Evolutionary conservation across 768 basidiomycete species (phyloP), one percentile per base, ranked within the genome.

Genomic region (Boletus subcaerulescens): DNA sequence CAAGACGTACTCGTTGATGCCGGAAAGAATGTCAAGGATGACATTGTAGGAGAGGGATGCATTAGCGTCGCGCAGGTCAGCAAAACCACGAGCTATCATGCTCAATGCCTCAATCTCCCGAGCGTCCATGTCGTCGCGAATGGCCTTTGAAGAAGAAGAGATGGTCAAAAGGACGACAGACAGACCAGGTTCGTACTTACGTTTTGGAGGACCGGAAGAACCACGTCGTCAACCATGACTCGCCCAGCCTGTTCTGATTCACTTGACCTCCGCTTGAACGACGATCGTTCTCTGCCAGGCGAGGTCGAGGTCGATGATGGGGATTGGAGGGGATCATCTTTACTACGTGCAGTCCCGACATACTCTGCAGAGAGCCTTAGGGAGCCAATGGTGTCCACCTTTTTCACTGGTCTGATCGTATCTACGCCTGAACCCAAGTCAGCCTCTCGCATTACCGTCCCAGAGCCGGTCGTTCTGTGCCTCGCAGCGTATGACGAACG

Each of bases 351-450:
- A 58, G 78, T 90, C 11, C 92, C 93, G 29, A 93, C 85, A 65
- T 83, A 94, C 62, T 91, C 93, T 11, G 84, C 80, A 1, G 92
- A 93, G 18, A 90, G 69, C 57, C 86, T 77, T 14, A 93, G 73
- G 5, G 92, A 93, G 4, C 87, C 84, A 12, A 79, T 77, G 5
- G 87, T 80, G 67, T 97, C 93, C 31, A 96, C 86, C 64, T 91
- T 92, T 80, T 95, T 96, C 57, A 96, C 85, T 0, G 95, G 94
- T 49, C 93, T 81, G 63, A 98, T 92, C 2, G 95, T 98, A 63
- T 91, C 91, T 43, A 90, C 78, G 38, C 93, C 93, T 49, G 78
- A 89, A 17, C 92, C 93, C n/a, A 95, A 66, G 70, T 95, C 93
- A 12, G 86, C 91, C 62, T 86, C 86, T 41, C 81, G 81, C 62